Percentiles rank a stretch among this genome's conserved stretches.
These are phyloP conservation scores for Mortierella sp. DNA, from an alignment of 371 early-diverging fungal species.

Conservation along the genomic window DNA sequence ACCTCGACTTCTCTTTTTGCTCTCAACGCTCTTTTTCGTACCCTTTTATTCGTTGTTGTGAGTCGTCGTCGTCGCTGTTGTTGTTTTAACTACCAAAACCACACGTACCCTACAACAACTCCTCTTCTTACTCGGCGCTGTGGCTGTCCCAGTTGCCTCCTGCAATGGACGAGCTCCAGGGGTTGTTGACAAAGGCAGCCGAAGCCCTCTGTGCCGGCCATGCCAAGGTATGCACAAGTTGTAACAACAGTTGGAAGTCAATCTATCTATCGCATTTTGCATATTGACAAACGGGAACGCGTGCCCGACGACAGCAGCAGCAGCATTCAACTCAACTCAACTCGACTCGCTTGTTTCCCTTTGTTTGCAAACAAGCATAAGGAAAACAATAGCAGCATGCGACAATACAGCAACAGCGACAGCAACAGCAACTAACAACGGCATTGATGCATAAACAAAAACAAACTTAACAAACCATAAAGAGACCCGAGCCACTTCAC, in stretches of 20 bases:
- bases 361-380: not conserved
- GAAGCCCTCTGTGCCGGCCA: slow-evolving; percentile 47
- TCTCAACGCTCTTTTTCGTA: slow-evolving; percentile 12
- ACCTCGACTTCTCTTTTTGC: not conserved
- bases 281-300: not conserved
- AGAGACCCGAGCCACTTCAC: not conserved
- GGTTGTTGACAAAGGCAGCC: slow-evolving; percentile 44
- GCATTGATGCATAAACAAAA: not conserved
- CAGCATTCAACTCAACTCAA: not conserved
- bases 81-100: not conserved
- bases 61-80: not conserved
- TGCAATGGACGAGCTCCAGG: slow-evolving; percentile 55
- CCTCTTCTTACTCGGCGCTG: slow-evolving; percentile 7
- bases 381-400: not conserved
- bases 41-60: not conserved
- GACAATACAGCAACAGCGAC: not conserved
- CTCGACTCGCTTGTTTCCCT: not conserved
- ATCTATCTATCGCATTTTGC: not conserved
- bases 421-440: not conserved
- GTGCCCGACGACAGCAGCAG: not conserved
- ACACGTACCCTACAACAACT: not conserved
- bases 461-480: not conserved
- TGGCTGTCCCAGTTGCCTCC: slow-evolving; percentile 18
- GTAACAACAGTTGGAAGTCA: too few relatives aligned
- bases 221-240: slow-evolving; percentile 39